Base-by-base conservation (phyloP, 139 green algal species). In the Chlamydomonas applanata region DNA sequence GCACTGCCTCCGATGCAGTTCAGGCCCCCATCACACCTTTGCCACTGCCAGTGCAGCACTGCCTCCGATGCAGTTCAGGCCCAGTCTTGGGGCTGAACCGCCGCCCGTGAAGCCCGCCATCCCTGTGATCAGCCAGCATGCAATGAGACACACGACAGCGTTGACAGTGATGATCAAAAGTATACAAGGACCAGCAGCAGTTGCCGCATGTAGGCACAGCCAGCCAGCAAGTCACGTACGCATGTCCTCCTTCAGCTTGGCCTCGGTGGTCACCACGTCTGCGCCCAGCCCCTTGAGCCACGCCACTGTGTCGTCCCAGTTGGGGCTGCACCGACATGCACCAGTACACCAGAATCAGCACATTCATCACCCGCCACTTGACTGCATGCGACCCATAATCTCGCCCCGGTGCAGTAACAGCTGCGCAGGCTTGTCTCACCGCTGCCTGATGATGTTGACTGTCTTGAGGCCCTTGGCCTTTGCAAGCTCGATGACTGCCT, bases 401-500 rank as follows among this genome's bases (percentile, higher is more conserved):
- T 59, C 36, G 29, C 44, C 11, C 9, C 25, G 22, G 16, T 44
- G 60, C 60, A 36, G 4, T 3, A 68, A 14, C 24, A 35, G 36
- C 60, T 35, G 5, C 60, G 40, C 60, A 68, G 54, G 9, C 13
- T 27, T 9, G 33, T 17, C 72, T 30, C 29, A 87, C 74, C 90
- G 88, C 36, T 94, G 81, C 0, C 92, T 82, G 0, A 98, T 86
- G 3, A 98, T 66, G 77, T 97, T 98, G 56, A 98, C 71, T 0
- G 92, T 97, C 25, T 83, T 83, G 20, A 97, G 35, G n/a, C 89
- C 92, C 30, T 79, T 83, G 5, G 76, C 65, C 17, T 75, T 79
- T 2, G 92, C 91, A 24, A 98, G 73, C 77, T 97, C 88, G 44
- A 97, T 95, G 0, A 98, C 88, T 17, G 86, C 70, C 87, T 94